phyloP scores from a whole-genome alignment of 2,329 filamentous ascomycete genomes.

The Aspergillus oerlinghausenensis region DNA sequence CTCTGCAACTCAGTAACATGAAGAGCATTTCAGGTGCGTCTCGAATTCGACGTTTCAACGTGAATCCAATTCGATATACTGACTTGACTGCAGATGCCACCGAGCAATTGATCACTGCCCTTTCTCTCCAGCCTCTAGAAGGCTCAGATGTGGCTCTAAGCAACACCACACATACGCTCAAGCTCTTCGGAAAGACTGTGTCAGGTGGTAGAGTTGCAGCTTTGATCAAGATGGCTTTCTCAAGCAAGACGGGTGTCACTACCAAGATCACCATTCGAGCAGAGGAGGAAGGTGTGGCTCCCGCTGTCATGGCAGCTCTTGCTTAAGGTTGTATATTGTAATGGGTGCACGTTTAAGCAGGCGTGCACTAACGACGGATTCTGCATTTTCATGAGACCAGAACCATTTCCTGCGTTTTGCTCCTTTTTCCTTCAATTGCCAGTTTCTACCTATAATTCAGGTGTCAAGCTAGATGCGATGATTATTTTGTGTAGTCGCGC shows the following conservation, averaged over 20 bases:
- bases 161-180: constrained; percentile 87
- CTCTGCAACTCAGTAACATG: constrained; percentile 76
- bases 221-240: constrained; percentile 87
- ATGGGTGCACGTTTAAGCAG: constrained; percentile 12
- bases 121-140: constrained; percentile 90
- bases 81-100: constrained; percentile 68
- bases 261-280: constrained; percentile 90
- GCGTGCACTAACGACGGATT: constrained; percentile 15
- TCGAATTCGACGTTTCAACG: constrained; percentile 1
- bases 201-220: constrained; percentile 83
- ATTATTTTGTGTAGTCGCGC: constrained; percentile 18
- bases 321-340: constrained; percentile 51
- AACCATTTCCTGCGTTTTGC: constrained; percentile 12
- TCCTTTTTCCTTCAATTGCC: constrained; percentile 7
- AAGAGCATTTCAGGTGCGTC: constrained; percentile 86
- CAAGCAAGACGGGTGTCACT: constrained; percentile 86
- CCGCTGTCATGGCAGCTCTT: constrained; percentile 77
- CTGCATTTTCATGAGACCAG: constrained; percentile 20
- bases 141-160: constrained; percentile 88
- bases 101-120: constrained; percentile 77
- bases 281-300: constrained; percentile 88
- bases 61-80: constrained; percentile 14
- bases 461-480: constrained; percentile 19
- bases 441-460: constrained; percentile 13
- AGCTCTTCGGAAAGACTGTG: constrained; percentile 93